Percentiles rank a stretch among this genome's conserved stretches.
phyloP scores from a whole-genome alignment of 2,329 filamentous ascomycete genomes.

The Alternaria tenuissima region DNA sequence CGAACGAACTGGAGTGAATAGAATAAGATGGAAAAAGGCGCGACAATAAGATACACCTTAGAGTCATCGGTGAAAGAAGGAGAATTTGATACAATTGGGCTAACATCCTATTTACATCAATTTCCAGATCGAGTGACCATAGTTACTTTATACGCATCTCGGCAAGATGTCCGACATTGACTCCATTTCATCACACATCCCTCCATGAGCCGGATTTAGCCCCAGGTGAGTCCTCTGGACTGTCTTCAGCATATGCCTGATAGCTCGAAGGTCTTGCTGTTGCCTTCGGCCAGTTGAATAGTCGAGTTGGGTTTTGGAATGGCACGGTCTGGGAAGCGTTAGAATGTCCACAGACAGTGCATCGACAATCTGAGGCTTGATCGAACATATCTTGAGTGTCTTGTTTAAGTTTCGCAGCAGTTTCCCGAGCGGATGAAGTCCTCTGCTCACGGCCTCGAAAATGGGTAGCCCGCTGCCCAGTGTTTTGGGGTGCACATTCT shows the following conservation, averaged over 20 bases:
- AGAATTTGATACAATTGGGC: not conserved
- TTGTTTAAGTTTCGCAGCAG: not conserved
- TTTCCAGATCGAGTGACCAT: not conserved
- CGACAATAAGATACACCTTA: not conserved
- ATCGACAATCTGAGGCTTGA: not conserved
- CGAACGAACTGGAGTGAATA: not conserved
- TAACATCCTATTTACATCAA: not conserved
- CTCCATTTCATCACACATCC: not conserved
- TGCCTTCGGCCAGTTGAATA: not conserved
- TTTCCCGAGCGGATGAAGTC: not conserved
- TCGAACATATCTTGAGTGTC: not conserved
- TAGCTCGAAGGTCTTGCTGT: not conserved
- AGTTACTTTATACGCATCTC: not conserved
- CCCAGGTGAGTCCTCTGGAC: not conserved
- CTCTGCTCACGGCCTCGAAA: not conserved
- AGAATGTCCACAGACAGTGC: not conserved
- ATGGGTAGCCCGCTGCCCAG: not conserved
- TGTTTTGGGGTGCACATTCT: not conserved
- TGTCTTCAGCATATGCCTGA: constrained; percentile 8
- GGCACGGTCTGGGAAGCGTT: not conserved
- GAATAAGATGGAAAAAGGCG: not conserved
- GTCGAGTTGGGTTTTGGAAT: not conserved
- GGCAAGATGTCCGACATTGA: accelerated
- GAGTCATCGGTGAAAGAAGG: too few relatives aligned
- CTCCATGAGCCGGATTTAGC: not conserved